These are phyloP conservation scores for Zoysia pacifica DNA, from an alignment of 176 grass and related monocot genomes.

Conservation along the genomic window DNA sequence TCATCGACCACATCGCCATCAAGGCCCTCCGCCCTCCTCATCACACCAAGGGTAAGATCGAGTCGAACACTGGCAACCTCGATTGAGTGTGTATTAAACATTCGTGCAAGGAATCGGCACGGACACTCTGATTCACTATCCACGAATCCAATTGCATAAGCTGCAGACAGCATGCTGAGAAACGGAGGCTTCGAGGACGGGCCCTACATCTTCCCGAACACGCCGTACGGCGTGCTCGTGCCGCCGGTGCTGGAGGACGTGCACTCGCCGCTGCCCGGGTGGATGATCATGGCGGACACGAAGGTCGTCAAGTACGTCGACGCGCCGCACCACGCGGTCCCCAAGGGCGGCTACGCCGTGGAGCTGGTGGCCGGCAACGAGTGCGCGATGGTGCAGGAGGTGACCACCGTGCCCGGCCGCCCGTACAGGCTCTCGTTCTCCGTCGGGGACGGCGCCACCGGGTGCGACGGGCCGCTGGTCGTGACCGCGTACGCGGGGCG, in stretches of 20 bases:
- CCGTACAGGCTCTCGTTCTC: constrained; percentile 53
- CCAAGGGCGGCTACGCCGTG: constrained; percentile 49
- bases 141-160: neutral
- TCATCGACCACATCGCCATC: constrained; percentile 55
- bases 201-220: constrained; percentile 43
- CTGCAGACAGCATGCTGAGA: constrained; percentile 40
- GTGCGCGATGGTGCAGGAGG: constrained; percentile 58
- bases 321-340: constrained; percentile 49
- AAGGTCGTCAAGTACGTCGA: constrained; percentile 64
- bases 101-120: no score
- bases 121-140: no score
- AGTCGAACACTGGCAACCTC: no score
- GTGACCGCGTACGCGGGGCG: constrained; percentile 56
- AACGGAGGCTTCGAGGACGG: constrained; percentile 66
- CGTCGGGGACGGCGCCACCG: constrained; percentile 52
- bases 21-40: constrained; percentile 14
- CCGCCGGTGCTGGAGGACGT: constrained; percentile 45
- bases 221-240: constrained; percentile 52
- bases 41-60: constrained; percentile 19
- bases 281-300: constrained; percentile 60
- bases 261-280: constrained; percentile 63
- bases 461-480: constrained; percentile 30
- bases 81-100: no score
- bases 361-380: constrained; percentile 64
- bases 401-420: constrained; percentile 31